Evolutionary conservation across 352 stramenopile species (phyloP).

Genomic region (Pythium catenulatum): DNA sequence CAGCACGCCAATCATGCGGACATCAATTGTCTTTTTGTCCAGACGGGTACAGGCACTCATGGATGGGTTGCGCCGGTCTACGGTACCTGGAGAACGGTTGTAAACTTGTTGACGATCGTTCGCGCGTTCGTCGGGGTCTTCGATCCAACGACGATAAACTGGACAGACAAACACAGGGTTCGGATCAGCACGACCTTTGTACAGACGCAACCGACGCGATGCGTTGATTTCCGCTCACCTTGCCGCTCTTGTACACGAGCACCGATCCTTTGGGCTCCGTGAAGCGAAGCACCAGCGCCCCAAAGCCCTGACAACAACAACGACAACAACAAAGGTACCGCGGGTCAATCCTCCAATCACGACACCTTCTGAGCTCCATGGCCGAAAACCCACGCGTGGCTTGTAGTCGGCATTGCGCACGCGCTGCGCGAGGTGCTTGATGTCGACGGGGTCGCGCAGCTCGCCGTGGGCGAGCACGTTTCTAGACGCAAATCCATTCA

Average conservation of each 20-base stretch:
- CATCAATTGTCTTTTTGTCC: no score
- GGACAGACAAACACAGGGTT: not conserved
- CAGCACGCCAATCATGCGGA: no score
- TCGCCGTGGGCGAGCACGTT: conserved; percentile 82
- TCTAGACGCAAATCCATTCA: conserved; percentile 44
- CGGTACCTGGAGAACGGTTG: conserved; percentile 75
- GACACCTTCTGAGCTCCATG: no score
- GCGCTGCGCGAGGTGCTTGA: conserved; percentile 80
- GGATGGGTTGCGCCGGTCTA: no score
- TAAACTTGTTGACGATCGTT: conserved; percentile 75
- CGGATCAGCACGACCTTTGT: not conserved
- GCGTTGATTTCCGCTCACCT: no score
- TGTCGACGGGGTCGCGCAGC: conserved; percentile 74
- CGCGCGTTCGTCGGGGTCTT: conserved; percentile 67
- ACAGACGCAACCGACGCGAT: no score
- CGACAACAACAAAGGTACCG: no score
- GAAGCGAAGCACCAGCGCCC: conserved; percentile 83
- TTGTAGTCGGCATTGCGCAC: conserved; percentile 87
- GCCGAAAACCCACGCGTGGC: conserved; percentile 71
- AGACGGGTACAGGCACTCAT: no score
- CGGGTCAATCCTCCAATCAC: no score
- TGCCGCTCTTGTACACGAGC: conserved; percentile 82
- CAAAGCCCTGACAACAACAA: conserved; percentile 75
- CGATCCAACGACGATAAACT: conserved; percentile 84
- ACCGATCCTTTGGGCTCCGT: conserved; percentile 75